Evolutionary conservation across 192 early-diverging fungal species (phyloP).

Genomic region (Gamsiella multidivaricata): DNA sequence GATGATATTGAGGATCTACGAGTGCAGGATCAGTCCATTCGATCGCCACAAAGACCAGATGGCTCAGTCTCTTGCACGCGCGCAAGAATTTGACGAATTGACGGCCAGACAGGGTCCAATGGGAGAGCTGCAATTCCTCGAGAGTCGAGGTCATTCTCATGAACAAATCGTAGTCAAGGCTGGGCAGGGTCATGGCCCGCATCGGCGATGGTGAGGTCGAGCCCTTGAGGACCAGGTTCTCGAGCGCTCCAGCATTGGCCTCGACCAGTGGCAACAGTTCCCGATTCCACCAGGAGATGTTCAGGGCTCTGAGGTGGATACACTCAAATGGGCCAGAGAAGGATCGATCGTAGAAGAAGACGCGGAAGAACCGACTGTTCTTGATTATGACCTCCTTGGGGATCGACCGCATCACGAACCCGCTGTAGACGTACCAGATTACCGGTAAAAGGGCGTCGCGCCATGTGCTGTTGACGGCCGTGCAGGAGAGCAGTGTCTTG

Average conservation of each 20-base stretch:
- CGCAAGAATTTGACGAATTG: conserved; percentile 19
- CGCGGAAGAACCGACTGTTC: conserved; percentile 26
- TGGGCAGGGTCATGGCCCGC: neutral
- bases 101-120: conserved; percentile 26
- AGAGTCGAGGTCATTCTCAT: conserved; percentile 23
- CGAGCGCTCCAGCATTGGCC: conserved; percentile 21
- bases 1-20: neutral
- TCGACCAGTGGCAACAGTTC: conserved; percentile 15
- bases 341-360: conserved; percentile 32
- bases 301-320: conserved; percentile 19
- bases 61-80: conserved; percentile 2
- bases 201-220: conserved; percentile 2
- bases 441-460: conserved; percentile 25
- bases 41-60: conserved; percentile 13
- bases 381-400: conserved; percentile 34
- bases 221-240: conserved; percentile 33
- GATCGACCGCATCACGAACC: conserved; percentile 26
- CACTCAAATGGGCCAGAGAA: conserved; percentile 20
- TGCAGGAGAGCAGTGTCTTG: conserved; percentile 19
- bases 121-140: conserved; percentile 21
- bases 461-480: conserved; percentile 42
- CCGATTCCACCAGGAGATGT: conserved; percentile 34
- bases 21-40: conserved; percentile 27
- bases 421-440: conserved; percentile 45
- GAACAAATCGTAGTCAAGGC: conserved; percentile 19